Evolutionary conservation across 176 grass and related monocot genomes (phyloP).

Genomic region (Oryza longistaminata): DNA sequence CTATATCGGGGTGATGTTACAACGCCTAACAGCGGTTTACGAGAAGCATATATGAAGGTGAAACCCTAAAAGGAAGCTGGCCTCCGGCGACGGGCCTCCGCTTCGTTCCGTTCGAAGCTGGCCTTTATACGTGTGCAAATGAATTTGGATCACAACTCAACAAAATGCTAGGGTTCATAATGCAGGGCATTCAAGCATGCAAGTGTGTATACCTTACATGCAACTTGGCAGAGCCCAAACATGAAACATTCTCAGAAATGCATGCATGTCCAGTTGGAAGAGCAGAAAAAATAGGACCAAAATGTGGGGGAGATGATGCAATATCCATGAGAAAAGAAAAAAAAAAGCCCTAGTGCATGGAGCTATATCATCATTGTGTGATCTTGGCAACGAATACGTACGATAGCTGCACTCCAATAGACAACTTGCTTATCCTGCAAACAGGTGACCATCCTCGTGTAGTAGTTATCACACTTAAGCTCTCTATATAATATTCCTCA

Average conservation of each 20-base stretch:
- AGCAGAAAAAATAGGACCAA: background rate
- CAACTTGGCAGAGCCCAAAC: conserved; percentile 8
- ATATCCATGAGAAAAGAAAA: conserved; percentile 7
- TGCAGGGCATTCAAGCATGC: background rate
- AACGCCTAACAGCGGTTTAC: no score
- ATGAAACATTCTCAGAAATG: background rate
- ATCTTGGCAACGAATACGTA: background rate
- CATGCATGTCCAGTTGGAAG: background rate
- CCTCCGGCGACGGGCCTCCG: no score
- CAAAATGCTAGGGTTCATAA: no score
- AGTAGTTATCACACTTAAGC: background rate
- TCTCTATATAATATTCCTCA: background rate
- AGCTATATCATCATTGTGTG: background rate
- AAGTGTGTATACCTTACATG: background rate
- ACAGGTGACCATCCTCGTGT: background rate
- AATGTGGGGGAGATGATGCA: background rate
- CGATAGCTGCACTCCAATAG: background rate
- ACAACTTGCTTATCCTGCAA: conserved; percentile 11
- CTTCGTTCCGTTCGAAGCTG: no score
- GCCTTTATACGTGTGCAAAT: no score
- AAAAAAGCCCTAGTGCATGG: conserved; percentile 6
- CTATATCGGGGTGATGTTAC: no score
- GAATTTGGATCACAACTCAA: no score
- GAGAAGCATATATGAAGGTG: no score
- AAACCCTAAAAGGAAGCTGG: no score